phyloP scores from a whole-genome alignment of 2,329 filamentous ascomycete genomes.

The Pseudogymnoascus sp. region DNA sequence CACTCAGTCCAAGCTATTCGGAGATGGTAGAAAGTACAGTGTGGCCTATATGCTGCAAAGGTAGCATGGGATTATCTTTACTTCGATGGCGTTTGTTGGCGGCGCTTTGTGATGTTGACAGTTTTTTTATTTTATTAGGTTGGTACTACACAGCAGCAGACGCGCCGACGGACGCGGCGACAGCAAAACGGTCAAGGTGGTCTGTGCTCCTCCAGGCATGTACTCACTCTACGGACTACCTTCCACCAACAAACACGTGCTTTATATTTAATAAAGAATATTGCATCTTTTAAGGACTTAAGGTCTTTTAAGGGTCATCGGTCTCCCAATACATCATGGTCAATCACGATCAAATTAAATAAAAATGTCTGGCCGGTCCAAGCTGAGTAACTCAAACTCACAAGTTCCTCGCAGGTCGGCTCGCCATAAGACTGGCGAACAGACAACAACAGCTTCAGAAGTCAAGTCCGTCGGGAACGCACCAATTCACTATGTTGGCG shows the following conservation, averaged over 20 bases:
- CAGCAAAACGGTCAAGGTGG: neutral
- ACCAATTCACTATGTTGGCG: neutral
- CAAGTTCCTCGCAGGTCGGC: neutral
- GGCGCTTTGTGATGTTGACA: slow-evolving; percentile 3
- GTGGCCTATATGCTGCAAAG: neutral
- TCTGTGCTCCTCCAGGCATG: neutral
- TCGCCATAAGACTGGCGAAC: neutral
- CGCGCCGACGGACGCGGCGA: slow-evolving; percentile 7
- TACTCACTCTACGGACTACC: neutral
- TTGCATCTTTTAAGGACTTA: neutral
- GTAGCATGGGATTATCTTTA: neutral
- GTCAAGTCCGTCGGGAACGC: neutral
- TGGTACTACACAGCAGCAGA: neutral
- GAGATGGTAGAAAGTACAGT: neutral
- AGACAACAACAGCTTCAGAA: neutral
- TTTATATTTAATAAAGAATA: neutral
- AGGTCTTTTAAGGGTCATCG: too few species aligned
- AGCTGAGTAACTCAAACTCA: slow-evolving; percentile 5
- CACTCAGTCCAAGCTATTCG: slow-evolving; percentile 8
- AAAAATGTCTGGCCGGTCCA: neutral
- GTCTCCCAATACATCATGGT: slow-evolving; percentile 1
- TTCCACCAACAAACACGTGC: neutral
- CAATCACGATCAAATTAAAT: neutral
- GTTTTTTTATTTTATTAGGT: neutral
- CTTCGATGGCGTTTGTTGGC: slow-evolving; percentile 2